Evolutionary conservation across 345 rosid genomes (phyloP), one percentile per base, ranked within the genome.

Genomic region (Hibiscus tridactylites): DNA sequence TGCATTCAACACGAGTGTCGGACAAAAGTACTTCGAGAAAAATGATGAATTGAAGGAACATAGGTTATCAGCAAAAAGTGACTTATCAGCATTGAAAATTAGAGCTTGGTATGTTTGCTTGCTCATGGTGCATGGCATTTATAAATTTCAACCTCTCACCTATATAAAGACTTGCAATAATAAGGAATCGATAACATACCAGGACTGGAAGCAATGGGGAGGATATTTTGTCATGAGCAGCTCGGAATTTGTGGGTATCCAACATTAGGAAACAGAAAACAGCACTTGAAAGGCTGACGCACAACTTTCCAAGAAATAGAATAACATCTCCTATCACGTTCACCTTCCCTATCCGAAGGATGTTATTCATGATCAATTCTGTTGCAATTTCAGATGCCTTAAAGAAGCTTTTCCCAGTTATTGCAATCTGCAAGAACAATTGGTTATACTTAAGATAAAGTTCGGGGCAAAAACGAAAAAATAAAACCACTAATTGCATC

Each of bases 301-400:
- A 95, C 58, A 95, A 80, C 75, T 95, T 95, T 58, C 99, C 98
- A 3, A 92, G 92, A 71, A 85, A 87, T 72, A 95, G 88, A 76
- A 95, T 87, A 29, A 92, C 85, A 75, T 95, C 99, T 69, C 99
- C 98, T n/a, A 95, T 89, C 53, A 95, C 99, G 76, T 95, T 95
- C 78, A 95, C 93, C 82, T 80, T 87, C 70, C 98, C 99, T 73
- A 95, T 90, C 73, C 94, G 81, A 37, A 90, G 86, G 54, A 95
- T 89, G 84, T 95, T 95, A 84, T 78, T 92, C 42, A 89, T 83
- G 81, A 95, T 92, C 78, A 95, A 79, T 71, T 90, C 99, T 15
- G 97, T 92, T 7, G 98, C 96, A 1, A 95, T 89, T 17, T 85
- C 87, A 57, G 99, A 95, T 17, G 99, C 84, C 57, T 74, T 78